These are phyloP conservation scores for Tripterygium wilfordii DNA, from an alignment of 177 flowering plant genomes.

Conservation along the genomic window DNA sequence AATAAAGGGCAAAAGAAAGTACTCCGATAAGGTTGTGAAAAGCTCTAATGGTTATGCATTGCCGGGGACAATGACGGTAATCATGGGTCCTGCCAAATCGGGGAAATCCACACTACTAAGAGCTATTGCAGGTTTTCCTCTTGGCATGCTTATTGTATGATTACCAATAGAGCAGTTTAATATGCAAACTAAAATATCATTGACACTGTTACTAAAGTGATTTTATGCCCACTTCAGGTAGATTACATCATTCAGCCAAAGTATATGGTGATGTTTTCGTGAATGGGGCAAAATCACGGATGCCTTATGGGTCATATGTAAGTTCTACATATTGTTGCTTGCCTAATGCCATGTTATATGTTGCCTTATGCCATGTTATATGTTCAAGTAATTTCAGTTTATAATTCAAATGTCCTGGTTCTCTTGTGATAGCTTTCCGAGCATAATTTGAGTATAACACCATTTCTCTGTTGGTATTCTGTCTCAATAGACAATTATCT, in stretches of 20 bases:
- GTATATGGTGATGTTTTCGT: conserved; percentile 91
- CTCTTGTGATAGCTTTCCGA: too few relatives aligned
- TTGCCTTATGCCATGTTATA: too few relatives aligned
- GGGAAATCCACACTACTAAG: conserved; percentile 89
- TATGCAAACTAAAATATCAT: neutral
- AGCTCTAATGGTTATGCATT: conserved; percentile 94
- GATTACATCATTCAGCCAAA: conserved; percentile 67
- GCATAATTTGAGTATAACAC: too few relatives aligned
- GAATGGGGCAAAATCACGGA: conserved; percentile 67
- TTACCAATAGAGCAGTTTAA: neutral
- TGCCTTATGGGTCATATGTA: conserved; percentile 97
- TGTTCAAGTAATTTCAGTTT: too few relatives aligned
- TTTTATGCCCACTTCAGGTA: conserved; percentile 43
- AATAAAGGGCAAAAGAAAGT: conserved; percentile 84
- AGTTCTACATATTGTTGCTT: conserved; percentile 34
- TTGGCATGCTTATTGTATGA: neutral
- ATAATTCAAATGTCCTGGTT: too few relatives aligned
- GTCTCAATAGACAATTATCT: too few relatives aligned
- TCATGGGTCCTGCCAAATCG: conserved; percentile 99
- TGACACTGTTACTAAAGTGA: conserved; percentile 4
- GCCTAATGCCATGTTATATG: too few relatives aligned
- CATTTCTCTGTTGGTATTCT: too few relatives aligned
- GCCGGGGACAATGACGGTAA: conserved; percentile 95
- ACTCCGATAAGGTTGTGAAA: conserved; percentile 86
- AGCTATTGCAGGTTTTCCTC: conserved; percentile 89